A percentile compares a stretch with the other conserved stretches of the same genome.
Evolutionary conservation across 805 yeast species (phyloP).

Genomic region (Candida chauliodis): DNA sequence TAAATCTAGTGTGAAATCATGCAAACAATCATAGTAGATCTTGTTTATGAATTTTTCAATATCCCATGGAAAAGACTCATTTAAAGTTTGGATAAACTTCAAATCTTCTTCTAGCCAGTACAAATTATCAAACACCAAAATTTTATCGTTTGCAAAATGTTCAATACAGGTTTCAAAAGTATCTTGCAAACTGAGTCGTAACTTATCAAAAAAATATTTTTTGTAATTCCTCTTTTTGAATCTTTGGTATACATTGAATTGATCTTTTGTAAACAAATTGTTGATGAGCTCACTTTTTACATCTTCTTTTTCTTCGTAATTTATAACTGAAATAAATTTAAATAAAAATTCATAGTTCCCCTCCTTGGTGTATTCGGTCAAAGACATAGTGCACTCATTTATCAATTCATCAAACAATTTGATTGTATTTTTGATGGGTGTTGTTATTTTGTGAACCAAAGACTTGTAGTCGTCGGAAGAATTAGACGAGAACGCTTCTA

Average conservation of each 20-base stretch:
- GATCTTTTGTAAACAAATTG: conserved; percentile 23
- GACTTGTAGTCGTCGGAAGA: conserved; percentile 62
- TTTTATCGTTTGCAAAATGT: conserved; percentile 46
- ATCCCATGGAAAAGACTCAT: conserved; percentile 76
- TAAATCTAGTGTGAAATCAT: conserved; percentile 59
- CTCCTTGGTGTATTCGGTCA: conserved; percentile 70
- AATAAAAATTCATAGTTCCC: conserved; percentile 67
- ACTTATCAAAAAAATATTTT: conserved; percentile 53
- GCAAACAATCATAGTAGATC: conserved; percentile 65
- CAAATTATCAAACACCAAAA: conserved; percentile 63
- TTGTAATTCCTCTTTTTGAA: conserved; percentile 55
- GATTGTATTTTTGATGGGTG: conserved; percentile 46
- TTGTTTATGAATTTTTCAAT: conserved; percentile 58
- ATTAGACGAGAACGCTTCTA: conserved; percentile 49
- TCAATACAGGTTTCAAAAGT: conserved; percentile 66
- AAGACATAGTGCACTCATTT: conserved; percentile 58
- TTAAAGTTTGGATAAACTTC: conserved; percentile 56
- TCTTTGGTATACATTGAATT: conserved; percentile 20
- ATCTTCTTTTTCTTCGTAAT: conserved; percentile 79
- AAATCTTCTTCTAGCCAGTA: conserved; percentile 86
- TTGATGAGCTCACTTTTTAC: conserved; percentile 39
- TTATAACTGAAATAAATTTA: conserved; percentile 72
- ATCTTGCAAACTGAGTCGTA: conserved; percentile 58
- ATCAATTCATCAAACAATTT: conserved; percentile 62
- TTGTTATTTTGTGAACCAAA: conserved; percentile 56